Percentiles rank a stretch among this genome's conserved stretches.
These are phyloP conservation scores for Aspergillus terreus DNA, from an alignment of 2,329 filamentous ascomycete genomes.

Conservation along the genomic window DNA sequence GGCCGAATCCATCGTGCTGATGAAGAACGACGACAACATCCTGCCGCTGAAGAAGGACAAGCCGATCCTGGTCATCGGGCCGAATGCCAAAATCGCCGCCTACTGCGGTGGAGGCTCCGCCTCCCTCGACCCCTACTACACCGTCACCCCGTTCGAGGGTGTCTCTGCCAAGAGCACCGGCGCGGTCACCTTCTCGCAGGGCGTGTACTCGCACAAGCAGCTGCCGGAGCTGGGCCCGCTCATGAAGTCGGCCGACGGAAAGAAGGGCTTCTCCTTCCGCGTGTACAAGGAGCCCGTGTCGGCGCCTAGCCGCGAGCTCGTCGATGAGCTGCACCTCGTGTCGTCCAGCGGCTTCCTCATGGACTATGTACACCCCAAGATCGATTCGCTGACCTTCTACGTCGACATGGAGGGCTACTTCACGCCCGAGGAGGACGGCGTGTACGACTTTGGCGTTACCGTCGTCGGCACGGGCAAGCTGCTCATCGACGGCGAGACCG, in stretches of 20 bases:
- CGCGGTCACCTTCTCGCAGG: constrained; percentile 52
- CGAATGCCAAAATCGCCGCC: constrained; percentile 47
- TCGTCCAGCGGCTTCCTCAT: constrained; percentile 47
- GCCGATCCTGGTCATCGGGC: constrained; percentile 52
- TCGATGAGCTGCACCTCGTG: constrained; percentile 50
- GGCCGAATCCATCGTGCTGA: constrained; percentile 66
- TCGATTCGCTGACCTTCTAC: constrained; percentile 54
- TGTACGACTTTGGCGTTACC: constrained; percentile 64
- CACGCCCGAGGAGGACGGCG: constrained; percentile 57
- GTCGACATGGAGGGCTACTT: constrained; percentile 60
- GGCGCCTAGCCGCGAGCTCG: constrained; percentile 43
- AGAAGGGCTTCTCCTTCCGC: constrained; percentile 58
- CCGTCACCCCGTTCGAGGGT: constrained; percentile 43
- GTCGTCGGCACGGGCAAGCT: constrained; percentile 65
- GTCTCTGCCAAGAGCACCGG: constrained; percentile 34
- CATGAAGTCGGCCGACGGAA: constrained; percentile 51
- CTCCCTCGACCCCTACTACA: constrained; percentile 46
- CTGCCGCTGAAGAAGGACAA: constrained; percentile 54
- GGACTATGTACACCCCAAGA: constrained; percentile 54
- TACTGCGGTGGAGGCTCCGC: constrained; percentile 64
- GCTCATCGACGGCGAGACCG: constrained; percentile 58
- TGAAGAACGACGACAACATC: constrained; percentile 66
- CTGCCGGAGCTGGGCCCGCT: constrained; percentile 56
- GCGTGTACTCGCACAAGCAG: constrained; percentile 62
- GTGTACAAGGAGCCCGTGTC: constrained; percentile 59